Evolutionary conservation across 495 filamentous ascomycete genomes (phyloP).

Genomic region (Recurvomyces mirabilis): DNA sequence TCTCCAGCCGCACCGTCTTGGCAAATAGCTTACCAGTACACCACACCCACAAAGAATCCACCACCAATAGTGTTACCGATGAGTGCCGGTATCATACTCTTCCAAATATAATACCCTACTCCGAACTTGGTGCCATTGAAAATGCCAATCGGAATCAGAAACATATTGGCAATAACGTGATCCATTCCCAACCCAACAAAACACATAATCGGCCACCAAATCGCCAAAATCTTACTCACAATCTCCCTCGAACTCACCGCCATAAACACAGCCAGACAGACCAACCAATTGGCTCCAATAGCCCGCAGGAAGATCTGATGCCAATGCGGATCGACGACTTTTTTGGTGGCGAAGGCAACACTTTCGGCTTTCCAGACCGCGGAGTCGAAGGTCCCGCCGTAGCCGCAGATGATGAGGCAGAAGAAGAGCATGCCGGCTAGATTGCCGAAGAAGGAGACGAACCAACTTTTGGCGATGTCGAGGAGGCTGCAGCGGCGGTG

Average conservation of each 20-base stretch:
- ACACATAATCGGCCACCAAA: slow-evolving; percentile 51
- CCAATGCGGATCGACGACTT: no score
- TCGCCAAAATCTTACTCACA: slow-evolving; percentile 46
- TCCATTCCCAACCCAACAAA: slow-evolving; percentile 50
- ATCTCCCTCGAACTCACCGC: slow-evolving; percentile 31
- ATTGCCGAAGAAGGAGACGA: no score
- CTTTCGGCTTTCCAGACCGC: no score
- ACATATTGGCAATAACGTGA: slow-evolving; percentile 58
- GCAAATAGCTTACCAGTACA: slow-evolving; percentile 19
- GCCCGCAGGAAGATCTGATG: slow-evolving; percentile 49
- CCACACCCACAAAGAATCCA: slow-evolving; percentile 9
- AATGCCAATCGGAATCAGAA: slow-evolving; percentile 48
- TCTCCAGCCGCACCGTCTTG: no score
- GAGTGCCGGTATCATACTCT: slow-evolving; percentile 47
- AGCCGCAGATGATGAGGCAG: no score
- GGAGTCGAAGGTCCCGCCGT: neutral
- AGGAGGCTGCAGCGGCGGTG: no score
- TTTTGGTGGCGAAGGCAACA: no score
- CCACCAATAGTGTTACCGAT: slow-evolving; percentile 48
- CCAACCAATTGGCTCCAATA: slow-evolving; percentile 40
- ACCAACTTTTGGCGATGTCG: no score
- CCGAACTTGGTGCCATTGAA: slow-evolving; percentile 41
- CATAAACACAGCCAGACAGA: neutral
- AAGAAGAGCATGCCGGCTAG: no score
- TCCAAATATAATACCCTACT: slow-evolving; percentile 51